Conservation (phyloP, 2,329 filamentous ascomycete species). For the Chrysosporium queenslandicum region DNA sequence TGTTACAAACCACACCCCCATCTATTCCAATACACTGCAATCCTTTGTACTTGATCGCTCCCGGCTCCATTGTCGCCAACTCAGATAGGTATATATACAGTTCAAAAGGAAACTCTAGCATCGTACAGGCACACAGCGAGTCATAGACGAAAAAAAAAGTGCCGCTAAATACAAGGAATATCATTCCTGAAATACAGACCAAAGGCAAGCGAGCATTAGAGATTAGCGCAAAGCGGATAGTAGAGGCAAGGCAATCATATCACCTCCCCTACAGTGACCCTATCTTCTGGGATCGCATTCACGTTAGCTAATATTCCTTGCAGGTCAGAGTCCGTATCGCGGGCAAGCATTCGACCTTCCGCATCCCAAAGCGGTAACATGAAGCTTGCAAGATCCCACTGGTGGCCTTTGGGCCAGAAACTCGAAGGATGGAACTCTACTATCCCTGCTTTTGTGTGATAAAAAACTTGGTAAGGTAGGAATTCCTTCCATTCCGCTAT, state of each 20-base stretch:
- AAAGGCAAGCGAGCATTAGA: neutral
- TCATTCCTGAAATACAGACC: neutral
- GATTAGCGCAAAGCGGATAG: neutral
- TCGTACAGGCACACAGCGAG: neutral
- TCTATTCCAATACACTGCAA: no score
- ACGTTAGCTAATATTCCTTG: neutral
- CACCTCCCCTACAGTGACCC: neutral
- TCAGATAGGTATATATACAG: neutral
- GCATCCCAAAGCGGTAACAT: slow-evolving; percentile 6
- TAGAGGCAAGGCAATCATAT: neutral
- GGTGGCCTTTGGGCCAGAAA: slow-evolving; percentile 14
- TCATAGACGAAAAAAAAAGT: neutral
- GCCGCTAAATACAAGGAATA: neutral
- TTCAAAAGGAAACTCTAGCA: neutral
- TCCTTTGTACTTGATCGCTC: no score
- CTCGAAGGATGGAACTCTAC: slow-evolving; percentile 31
- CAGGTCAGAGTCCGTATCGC: neutral
- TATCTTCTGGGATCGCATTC: neutral
- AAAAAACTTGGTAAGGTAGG: slow-evolving; percentile 32
- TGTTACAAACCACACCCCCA: no score
- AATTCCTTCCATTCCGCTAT: slow-evolving; percentile 43
- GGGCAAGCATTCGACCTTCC: neutral
- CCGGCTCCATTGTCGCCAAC: no score
- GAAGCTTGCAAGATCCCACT: slow-evolving; percentile 7
- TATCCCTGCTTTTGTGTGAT: slow-evolving; percentile 32